Evolutionary conservation across 345 rosid species (phyloP).

Genomic region (Corymbia maculata): DNA sequence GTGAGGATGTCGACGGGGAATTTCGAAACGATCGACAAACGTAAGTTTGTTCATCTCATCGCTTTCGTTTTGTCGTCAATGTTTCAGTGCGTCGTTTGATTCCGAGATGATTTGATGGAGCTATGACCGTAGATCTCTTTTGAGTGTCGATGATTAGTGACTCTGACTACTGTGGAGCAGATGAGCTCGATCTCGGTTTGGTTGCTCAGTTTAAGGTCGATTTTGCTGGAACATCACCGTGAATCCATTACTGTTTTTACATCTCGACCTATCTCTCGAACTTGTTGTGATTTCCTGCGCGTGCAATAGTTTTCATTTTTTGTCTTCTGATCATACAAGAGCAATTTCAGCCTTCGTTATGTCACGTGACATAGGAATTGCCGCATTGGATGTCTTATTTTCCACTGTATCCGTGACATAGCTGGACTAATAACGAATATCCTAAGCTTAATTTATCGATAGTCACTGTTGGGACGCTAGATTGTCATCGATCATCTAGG

Average conservation of each 20-base stretch:
- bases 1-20: constrained; percentile 1
- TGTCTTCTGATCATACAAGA: neutral
- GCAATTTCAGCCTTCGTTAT: too few species aligned
- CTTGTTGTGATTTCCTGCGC: neutral
- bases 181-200: neutral
- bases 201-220: neutral
- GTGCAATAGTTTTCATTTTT: neutral
- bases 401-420: neutral
- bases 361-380: neutral
- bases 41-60: neutral
- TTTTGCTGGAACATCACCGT: neutral
- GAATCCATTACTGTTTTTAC: neutral
- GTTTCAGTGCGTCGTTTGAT: neutral
- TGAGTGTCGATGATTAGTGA: neutral
- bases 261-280: neutral
- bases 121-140: neutral
- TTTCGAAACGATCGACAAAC: constrained; percentile 2
- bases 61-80: neutral
- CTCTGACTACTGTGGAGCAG: neutral
- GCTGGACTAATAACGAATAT: neutral
- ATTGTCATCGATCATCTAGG: neutral
- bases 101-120: neutral
- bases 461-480: neutral
- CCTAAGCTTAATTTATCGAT: neutral
- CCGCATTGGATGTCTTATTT: too few species aligned